Base-by-base conservation (phyloP, 805 yeast genomes). In the Myxozyma melibiosi region DNA sequence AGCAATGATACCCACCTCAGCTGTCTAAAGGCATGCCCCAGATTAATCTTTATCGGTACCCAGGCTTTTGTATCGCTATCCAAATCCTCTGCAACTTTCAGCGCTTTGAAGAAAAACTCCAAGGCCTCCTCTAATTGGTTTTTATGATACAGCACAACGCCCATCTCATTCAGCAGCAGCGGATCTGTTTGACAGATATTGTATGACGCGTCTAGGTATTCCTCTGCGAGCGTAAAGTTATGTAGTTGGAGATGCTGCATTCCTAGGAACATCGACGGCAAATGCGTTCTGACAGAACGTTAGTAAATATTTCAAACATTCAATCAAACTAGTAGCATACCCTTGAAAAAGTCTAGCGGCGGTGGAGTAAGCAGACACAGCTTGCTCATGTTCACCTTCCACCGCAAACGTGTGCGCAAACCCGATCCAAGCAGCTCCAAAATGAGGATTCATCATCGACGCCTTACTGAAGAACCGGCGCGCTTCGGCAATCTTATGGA, bases 351-450 rank as follows among this genome's bases (percentile, higher is more conserved):
- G 78, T 60, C 97, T 76, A 1, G 96, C 90, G 0, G 97, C 97
- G 11, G 96, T 91, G 1, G 98, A 91, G 72, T 91, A 94, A 0
- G 98, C 98, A 55, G 97, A 86, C 22, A 94, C 86, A 1, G 98
- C 98, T 72, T 94, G 98, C 70, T 94, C 99, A 70, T 94, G 97
- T 72, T 94, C 99, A n/a, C 97, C 96, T 70, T 94, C 99, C 2
- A 88, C 85, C 0, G 97, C 97, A 80, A 91, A 94, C 0, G 98
- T 91, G 68, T 92, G 98, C 0, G 98, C 98, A 74, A 94, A 94
- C 2, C 97, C 99, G 33, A 94, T 84, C 99, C 99, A 94, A 1
- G 98, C 96, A 51, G 88, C 92, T 0, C 94, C 95, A 74, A 88
- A 90, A 64, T 85, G 88, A 2, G 99, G 95, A 66, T 90, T 86